phyloP scores from a whole-genome alignment of 495 filamentous ascomycete genomes.

The Copromyces sp. region DNA sequence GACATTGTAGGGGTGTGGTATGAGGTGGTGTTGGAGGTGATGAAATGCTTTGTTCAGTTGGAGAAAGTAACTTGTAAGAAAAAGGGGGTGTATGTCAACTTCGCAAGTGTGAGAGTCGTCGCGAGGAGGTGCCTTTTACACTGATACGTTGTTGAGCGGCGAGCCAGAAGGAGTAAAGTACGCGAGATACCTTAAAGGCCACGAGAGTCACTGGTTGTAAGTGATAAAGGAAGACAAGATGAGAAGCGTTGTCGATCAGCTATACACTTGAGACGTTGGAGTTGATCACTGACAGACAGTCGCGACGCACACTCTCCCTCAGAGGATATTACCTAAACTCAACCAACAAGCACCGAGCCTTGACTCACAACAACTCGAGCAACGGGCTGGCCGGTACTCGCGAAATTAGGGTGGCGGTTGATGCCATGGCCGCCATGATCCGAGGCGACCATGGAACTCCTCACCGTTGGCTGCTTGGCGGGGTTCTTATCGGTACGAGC shows the following conservation, averaged over 20 bases:
- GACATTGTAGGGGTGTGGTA: neutral
- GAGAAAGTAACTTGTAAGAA: neutral
- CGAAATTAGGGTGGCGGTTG: neutral
- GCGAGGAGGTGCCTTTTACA: neutral
- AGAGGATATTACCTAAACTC: neutral
- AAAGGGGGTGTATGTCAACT: neutral
- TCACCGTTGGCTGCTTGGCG: neutral
- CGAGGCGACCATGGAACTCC: neutral
- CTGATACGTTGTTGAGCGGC: neutral
- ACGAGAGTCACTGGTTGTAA: neutral
- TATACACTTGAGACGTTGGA: neutral
- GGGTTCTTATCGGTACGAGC: neutral
- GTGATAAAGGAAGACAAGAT: neutral
- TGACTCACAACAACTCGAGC: neutral
- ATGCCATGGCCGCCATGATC: neutral
- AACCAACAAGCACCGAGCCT: neutral
- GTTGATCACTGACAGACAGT: neutral
- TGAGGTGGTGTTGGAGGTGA: neutral
- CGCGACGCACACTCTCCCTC: neutral
- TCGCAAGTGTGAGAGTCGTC: neutral
- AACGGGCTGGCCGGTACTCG: neutral
- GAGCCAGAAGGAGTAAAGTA: neutral
- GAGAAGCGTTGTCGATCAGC: neutral
- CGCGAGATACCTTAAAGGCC: neutral
- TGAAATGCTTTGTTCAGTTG: neutral